Evolutionary conservation across 176 grass and related monocot genomes (phyloP).

Genomic region (Eragrostis curvula): DNA sequence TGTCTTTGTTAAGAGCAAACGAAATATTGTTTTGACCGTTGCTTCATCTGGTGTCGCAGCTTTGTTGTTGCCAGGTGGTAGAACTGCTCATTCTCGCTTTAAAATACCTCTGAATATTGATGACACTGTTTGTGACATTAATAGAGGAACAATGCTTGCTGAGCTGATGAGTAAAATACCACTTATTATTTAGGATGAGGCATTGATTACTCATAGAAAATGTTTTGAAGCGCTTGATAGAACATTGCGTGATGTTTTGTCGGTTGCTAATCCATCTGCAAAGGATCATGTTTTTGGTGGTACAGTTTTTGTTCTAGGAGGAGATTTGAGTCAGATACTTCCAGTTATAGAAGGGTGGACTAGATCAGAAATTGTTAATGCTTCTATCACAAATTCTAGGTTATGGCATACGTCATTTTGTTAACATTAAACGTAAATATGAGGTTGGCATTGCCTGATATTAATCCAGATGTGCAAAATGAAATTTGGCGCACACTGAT

Average conservation of each 20-base stretch:
- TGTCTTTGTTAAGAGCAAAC: neutral
- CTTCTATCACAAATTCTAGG: neutral
- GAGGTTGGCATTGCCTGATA: neutral
- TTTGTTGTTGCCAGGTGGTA: neutral
- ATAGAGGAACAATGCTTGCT: neutral
- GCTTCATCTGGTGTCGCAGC: constrained; percentile 1
- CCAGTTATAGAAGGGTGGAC: neutral
- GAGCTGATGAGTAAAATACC: neutral
- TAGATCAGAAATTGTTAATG: neutral
- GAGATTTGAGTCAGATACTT: constrained; percentile 25
- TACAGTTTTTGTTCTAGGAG: neutral
- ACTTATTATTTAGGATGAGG: constrained; percentile 30
- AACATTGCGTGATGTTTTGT: neutral
- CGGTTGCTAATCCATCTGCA: too few relatives aligned
- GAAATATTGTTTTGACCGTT: constrained; percentile 9
- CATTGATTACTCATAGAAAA: constrained; percentile 11
- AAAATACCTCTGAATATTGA: constrained; percentile 27
- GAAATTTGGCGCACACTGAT: neutral
- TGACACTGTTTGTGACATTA: constrained; percentile 5
- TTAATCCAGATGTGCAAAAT: neutral
- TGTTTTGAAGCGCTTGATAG: constrained; percentile 35
- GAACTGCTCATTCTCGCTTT: constrained; percentile 33
- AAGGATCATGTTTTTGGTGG: neutral
- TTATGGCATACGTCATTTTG: neutral
- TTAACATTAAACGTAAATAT: neutral